phyloP scores from a whole-genome alignment of 768 basidiomycete genomes.

The Calocybe indica region DNA sequence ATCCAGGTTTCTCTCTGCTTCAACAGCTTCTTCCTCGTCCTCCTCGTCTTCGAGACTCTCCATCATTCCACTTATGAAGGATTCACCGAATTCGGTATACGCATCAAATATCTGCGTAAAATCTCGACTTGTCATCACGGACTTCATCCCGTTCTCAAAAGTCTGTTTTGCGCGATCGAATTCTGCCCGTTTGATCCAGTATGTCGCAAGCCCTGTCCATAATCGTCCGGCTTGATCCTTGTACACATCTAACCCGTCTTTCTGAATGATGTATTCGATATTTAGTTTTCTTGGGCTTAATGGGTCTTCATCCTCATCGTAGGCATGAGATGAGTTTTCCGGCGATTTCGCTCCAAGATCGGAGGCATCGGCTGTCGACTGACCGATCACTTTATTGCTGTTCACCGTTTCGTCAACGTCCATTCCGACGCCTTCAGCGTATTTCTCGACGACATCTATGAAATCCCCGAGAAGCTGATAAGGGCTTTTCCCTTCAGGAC shows the following conservation, averaged over 20 bases:
- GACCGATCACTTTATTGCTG: conserved; percentile 44
- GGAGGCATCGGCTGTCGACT: conserved; percentile 17
- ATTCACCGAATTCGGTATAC: conserved; percentile 91
- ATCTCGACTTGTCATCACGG: conserved; percentile 89
- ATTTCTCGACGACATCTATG: conserved; percentile 85
- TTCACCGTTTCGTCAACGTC: conserved; percentile 68
- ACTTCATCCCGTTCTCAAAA: conserved; percentile 81
- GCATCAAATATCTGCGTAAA: conserved; percentile 98
- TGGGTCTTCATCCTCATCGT: conserved; percentile 85
- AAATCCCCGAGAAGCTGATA: conserved; percentile 92
- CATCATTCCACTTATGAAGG: conserved; percentile 87
- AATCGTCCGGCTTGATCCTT: conserved; percentile 95
- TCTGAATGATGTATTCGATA: conserved; percentile 77
- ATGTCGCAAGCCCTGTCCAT: conserved; percentile 95
- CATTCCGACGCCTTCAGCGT: conserved; percentile 89
- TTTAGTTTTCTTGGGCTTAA: conserved; percentile 65
- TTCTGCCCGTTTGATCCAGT: conserved; percentile 97
- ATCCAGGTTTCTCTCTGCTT: conserved; percentile 82
- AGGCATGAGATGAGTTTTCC: conserved; percentile 27
- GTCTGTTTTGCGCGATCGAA: conserved; percentile 86
- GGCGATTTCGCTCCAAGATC: conserved; percentile 32
- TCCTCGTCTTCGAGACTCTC: conserved; percentile 72
- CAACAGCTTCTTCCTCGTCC: conserved; percentile 73
- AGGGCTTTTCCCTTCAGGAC: conserved; percentile 90
- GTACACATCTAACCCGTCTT: conserved; percentile 84